phyloP scores from a whole-genome alignment of 768 basidiomycete genomes.

The Amanita brunnescens region DNA sequence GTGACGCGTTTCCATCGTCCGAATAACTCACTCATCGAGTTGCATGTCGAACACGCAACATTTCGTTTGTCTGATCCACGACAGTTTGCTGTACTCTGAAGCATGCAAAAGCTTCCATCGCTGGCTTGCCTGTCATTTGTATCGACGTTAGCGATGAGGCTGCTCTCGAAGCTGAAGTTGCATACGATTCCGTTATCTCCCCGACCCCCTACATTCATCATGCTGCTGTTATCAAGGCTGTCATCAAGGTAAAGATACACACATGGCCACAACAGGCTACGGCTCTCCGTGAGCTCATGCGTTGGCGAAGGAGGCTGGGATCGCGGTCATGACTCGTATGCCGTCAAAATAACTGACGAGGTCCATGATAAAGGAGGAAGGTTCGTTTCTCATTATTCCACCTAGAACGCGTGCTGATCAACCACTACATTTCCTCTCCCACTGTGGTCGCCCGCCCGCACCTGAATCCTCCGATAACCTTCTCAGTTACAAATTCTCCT shows the following conservation, averaged over 20 bases:
- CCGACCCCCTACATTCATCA: constrained; percentile 95
- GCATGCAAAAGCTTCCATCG: constrained; percentile 61
- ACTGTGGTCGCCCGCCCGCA: constrained; percentile 94
- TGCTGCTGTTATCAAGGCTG: constrained; percentile 82
- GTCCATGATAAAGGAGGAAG: constrained; percentile 96
- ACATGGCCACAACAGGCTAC: constrained; percentile 96
- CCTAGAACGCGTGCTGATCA: neutral
- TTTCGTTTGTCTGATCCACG: neutral
- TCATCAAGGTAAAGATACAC: constrained; percentile 80
- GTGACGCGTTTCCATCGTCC: too few relatives aligned
- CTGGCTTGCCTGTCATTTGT: constrained; percentile 64
- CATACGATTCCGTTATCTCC: constrained; percentile 89
- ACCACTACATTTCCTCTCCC: constrained; percentile 65
- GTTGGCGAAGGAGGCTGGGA: constrained; percentile 77
- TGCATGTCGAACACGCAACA: neutral
- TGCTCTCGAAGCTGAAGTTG: constrained; percentile 74
- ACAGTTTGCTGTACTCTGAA: constrained; percentile 82
- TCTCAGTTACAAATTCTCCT: constrained; percentile 98
- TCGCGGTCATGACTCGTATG: constrained; percentile 89
- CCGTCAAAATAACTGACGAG: constrained; percentile 88
- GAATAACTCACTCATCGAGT: too few relatives aligned
- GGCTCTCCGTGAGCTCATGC: constrained; percentile 79
- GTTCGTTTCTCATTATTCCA: constrained; percentile 27
- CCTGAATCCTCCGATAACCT: constrained; percentile 90
- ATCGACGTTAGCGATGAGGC: constrained; percentile 70